Evolutionary conservation across 495 filamentous ascomycete genomes (phyloP).

Genomic region (Apiosordaria backusii): DNA sequence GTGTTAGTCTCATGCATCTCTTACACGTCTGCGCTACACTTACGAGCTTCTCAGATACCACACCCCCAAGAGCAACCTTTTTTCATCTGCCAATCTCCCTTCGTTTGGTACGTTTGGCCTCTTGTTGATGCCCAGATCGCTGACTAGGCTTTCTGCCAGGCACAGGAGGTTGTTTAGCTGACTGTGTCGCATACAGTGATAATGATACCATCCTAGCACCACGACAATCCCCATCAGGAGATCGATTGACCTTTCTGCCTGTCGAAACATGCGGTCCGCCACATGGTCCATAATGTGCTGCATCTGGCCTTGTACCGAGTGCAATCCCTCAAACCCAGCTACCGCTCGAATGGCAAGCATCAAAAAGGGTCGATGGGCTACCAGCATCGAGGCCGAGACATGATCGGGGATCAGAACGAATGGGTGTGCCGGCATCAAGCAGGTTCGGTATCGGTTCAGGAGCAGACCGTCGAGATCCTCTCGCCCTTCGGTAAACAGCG

Average conservation of each 20-base stretch:
- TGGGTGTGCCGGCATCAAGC: slow-evolving; percentile 36
- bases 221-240: slow-evolving; percentile 47
- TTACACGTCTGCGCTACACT: too few relatives aligned
- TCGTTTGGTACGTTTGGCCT: slow-evolving; percentile 20
- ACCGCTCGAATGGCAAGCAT: slow-evolving; percentile 39
- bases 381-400: slow-evolving; percentile 23
- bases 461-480: slow-evolving; percentile 32
- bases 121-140: slow-evolving; percentile 45
- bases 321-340: slow-evolving; percentile 36
- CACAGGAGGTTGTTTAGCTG: slow-evolving; percentile 45
- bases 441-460: slow-evolving; percentile 32
- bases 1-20: background rate
- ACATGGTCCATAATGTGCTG: slow-evolving; percentile 38
- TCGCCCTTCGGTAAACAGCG: slow-evolving; percentile 2
- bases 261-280: slow-evolving; percentile 43
- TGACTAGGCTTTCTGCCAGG: slow-evolving; percentile 43
- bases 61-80: slow-evolving; percentile 35
- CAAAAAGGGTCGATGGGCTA: slow-evolving; percentile 30
- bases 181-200: slow-evolving; percentile 40
- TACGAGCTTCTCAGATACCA: slow-evolving; percentile 43
- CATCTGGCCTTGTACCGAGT: slow-evolving; percentile 37
- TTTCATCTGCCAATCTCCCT: slow-evolving; percentile 34
- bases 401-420: slow-evolving; percentile 37
- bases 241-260: slow-evolving; percentile 47
- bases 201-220: slow-evolving; percentile 45